Percentiles rank a stretch among this genome's conserved stretches.
Conservation (phyloP, 1,284 basidiomycete genomes). For the Leccinum huronense region DNA sequence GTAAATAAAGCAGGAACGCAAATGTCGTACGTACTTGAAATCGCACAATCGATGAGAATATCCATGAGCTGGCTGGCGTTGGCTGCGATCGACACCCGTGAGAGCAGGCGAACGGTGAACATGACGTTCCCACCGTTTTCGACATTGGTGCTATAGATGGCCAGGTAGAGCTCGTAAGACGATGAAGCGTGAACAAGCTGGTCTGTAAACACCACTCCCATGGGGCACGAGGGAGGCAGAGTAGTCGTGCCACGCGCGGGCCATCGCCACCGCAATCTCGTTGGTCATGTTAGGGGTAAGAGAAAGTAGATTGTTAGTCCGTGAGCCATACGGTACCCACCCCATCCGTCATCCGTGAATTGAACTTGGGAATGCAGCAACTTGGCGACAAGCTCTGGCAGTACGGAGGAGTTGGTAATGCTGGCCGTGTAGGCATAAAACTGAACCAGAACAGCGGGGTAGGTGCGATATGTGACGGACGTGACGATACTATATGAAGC, state of each 20-base stretch:
- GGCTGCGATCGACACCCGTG: constrained; percentile 33
- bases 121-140: constrained; percentile 29
- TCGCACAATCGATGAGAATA: constrained; percentile 24
- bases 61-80: constrained; percentile 33
- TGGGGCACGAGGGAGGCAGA: constrained; percentile 12
- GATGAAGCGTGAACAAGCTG: constrained; percentile 24
- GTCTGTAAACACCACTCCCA: constrained; percentile 8
- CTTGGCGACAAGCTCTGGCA: constrained; percentile 25
- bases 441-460: constrained; percentile 34
- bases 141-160: constrained; percentile 11
- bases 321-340: constrained; percentile 10
- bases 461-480: constrained; percentile 28
- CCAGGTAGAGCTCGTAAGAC: constrained; percentile 32
- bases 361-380: constrained; percentile 29
- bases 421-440: constrained; percentile 29
- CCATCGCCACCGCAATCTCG: constrained; percentile 35
- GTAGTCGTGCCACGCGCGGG: constrained; percentile 35
- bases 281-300: constrained; percentile 36
- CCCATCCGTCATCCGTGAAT: constrained; percentile 35
- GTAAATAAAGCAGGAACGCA: not conserved
- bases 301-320: constrained; percentile 16
- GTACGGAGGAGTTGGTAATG: constrained; percentile 21
- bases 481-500: constrained; percentile 30
- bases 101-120: constrained; percentile 38
- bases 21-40: constrained; percentile 15